Conservation (phyloP, 352 stramenopile genomes). For the Thalassiosira exigua region DNA sequence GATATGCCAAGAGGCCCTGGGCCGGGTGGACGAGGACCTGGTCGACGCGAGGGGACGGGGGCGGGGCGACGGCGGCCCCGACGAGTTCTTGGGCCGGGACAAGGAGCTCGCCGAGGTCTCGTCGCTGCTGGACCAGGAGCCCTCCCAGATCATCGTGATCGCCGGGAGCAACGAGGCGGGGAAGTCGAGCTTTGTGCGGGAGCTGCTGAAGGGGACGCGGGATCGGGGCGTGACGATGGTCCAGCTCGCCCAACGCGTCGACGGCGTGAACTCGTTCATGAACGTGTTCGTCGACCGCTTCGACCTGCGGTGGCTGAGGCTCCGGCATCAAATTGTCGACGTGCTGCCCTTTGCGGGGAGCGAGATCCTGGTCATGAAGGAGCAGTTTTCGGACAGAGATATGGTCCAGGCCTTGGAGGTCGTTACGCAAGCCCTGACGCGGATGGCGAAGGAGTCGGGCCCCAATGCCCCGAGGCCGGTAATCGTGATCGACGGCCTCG, state of each 20-base stretch:
- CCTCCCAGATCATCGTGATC: constrained; percentile 35
- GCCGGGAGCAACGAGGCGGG: constrained; percentile 35
- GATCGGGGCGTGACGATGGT: constrained; percentile 26
- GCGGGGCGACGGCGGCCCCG: background rate
- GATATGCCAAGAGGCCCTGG: constrained; percentile 26
- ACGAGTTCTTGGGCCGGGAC: constrained; percentile 12
- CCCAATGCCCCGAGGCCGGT: too few species aligned
- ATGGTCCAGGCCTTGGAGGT: constrained; percentile 30
- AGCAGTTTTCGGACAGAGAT: constrained; percentile 36
- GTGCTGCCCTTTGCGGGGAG: constrained; percentile 40
- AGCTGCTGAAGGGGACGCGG: constrained; percentile 6
- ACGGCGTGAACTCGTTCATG: constrained; percentile 26
- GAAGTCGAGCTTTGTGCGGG: constrained; percentile 32
- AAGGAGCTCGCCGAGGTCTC: constrained; percentile 26
- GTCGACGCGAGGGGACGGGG: too few species aligned
- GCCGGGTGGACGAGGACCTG: constrained; percentile 14
- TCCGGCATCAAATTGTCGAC: constrained; percentile 32
- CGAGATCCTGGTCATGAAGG: constrained; percentile 50
- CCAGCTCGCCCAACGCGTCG: constrained; percentile 30
- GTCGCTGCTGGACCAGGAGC: constrained; percentile 18
- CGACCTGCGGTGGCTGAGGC: constrained; percentile 25
- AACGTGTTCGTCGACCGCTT: constrained; percentile 23
- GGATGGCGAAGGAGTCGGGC: constrained; percentile 15
- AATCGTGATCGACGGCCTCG: too few species aligned
- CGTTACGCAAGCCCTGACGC: constrained; percentile 29